Conservation (phyloP, 176 grass and related monocot genomes). For the Tillandsia leiboldiana region DNA sequence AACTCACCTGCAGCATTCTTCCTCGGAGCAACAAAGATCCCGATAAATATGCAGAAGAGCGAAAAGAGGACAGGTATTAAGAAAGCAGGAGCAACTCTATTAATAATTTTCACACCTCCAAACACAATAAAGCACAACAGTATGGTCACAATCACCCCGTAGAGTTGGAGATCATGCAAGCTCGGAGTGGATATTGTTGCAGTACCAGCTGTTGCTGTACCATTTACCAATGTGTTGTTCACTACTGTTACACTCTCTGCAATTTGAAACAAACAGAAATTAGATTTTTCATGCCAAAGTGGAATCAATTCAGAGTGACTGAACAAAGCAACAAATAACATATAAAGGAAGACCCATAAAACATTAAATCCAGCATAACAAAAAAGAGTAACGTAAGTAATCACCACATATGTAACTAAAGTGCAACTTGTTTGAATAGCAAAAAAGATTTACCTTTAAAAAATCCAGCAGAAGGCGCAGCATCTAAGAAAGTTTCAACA, state of each 20-base stretch:
- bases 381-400: no score
- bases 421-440: neutral
- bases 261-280: neutral
- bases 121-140: slow-evolving; percentile 97
- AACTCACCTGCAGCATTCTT: slow-evolving; percentile 68
- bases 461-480: slow-evolving; percentile 85
- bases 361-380: no score
- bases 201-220: slow-evolving; percentile 49
- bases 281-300: neutral
- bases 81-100: slow-evolving; percentile 89
- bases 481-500: slow-evolving; percentile 97
- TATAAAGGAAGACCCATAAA: no score
- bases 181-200: slow-evolving; percentile 73
- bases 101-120: slow-evolving; percentile 98
- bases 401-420: neutral
- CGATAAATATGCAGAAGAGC: slow-evolving; percentile 83
- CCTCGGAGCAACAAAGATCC: slow-evolving; percentile 86
- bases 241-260: slow-evolving; percentile 83
- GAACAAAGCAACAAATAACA: no score
- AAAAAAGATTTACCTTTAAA: slow-evolving; percentile 48
- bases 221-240: slow-evolving; percentile 67
- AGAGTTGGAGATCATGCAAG: slow-evolving; percentile 92
- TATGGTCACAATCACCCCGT: slow-evolving; percentile 86
- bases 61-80: slow-evolving; percentile 92
- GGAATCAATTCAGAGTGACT: neutral